Base-by-base conservation (phyloP, 2,329 filamentous ascomycete species). In the Colletotrichum tamarilloi region DNA sequence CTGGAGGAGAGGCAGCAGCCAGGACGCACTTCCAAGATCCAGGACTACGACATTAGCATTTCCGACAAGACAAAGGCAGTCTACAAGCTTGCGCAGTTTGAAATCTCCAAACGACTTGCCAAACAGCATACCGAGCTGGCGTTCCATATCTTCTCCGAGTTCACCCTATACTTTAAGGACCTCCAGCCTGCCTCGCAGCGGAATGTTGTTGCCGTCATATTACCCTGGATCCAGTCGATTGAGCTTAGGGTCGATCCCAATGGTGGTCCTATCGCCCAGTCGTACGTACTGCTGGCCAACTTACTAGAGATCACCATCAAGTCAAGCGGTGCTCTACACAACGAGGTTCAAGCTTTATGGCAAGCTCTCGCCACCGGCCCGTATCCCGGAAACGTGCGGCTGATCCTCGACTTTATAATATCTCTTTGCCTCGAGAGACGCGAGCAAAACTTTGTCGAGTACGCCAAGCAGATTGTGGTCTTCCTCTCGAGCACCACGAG, bases 61-160 rank as follows among this genome's bases (percentile, higher is more conserved):
- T 97, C 96, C 0, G 97, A 99, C 84, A 98, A 98, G 84, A 99
- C 97, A 0, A 97, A 97, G 76, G 95, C 96, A 0, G 96, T 99
- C 3, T 99, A 98, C 84, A 99, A 99, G 84, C 87, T 97, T 57
- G 97, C 97, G 0, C 97, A 99, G 80, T 98, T 98, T 76, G 96
- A 98, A 80, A 97, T 97, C 26, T 98, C 97, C 0, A 95, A 96
- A 78, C 90, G 95, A 24, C 88, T 99, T 52, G 94, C 95, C 1
- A 94, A 94, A 78, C 94, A 97, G 76, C 94, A 99, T 80, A 90
- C 94, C 0, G 95, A 98, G 76, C 85, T 98, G 53, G 95, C 96
- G 0, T 98, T 98, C 78, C 91, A 95, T 70, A 93, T 99, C 64
- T 98, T 99, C 80, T 98, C 97, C 0, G 96, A 99, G 79, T 98